A percentile compares a stretch with the other conserved stretches of the same genome.
Conservation (phyloP, 768 basidiomycete species). For the Megacollybia marginata region DNA sequence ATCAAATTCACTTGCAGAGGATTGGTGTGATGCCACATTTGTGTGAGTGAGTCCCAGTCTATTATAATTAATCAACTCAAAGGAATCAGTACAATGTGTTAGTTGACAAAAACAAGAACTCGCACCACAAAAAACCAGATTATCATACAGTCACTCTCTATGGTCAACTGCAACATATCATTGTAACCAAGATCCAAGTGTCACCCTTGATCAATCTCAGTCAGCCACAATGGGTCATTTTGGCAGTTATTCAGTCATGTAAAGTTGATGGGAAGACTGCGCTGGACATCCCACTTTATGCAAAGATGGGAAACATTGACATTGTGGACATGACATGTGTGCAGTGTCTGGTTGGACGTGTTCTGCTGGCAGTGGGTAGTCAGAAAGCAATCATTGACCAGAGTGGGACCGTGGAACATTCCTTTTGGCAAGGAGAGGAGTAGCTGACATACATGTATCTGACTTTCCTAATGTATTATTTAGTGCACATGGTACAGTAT, state of each 20-base stretch:
- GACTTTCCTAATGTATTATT: too few species aligned
- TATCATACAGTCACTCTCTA: constrained; percentile 7
- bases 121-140: not conserved
- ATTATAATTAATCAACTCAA: too few species aligned
- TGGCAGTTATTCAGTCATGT: constrained; percentile 10
- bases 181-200: constrained; percentile 6
- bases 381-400: constrained; percentile 17
- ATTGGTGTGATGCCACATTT: constrained; percentile 15
- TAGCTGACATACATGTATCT: too few species aligned
- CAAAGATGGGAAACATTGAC: constrained; percentile 3
- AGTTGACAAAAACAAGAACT: constrained; percentile 12
- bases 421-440: not conserved
- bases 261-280: not conserved
- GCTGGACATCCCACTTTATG: constrained; percentile 13
- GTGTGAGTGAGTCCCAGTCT: constrained; percentile 13
- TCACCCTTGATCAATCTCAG: constrained; percentile 2
- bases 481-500: too few species aligned
- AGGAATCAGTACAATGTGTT: constrained; percentile 17
- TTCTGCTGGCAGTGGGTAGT: constrained; percentile 8
- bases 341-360: constrained; percentile 17
- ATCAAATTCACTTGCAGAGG: not conserved
- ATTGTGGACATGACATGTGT: constrained; percentile 16
- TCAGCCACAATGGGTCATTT: constrained; percentile 3
- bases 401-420: constrained; percentile 7
- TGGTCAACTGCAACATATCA: constrained; percentile 18